These are phyloP conservation scores for Hymenochaete sp. DNA, from an alignment of 1,284 basidiomycete species.

Conservation along the genomic window DNA sequence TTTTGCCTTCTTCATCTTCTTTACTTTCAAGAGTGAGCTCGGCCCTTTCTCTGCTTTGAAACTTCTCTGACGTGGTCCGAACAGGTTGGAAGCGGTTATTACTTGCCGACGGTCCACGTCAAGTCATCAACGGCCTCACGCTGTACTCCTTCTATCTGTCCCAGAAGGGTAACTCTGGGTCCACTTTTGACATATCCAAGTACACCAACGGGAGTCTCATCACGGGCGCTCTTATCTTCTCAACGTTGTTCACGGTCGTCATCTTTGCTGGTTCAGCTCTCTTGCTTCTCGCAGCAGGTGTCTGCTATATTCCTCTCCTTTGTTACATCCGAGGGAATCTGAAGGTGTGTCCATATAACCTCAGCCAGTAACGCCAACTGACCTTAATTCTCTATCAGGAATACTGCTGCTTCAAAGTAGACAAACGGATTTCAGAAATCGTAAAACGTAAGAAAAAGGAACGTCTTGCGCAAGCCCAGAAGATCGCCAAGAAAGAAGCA, in stretches of 20 bases:
- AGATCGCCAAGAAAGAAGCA: conserved; percentile 84
- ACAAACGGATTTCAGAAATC: conserved; percentile 91
- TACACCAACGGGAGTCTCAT: conserved; percentile 64
- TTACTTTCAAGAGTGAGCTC: conserved; percentile 89
- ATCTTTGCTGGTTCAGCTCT: conserved; percentile 82
- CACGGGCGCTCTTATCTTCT: conserved; percentile 76
- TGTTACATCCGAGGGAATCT: conserved; percentile 94
- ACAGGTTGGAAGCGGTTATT: conserved; percentile 92
- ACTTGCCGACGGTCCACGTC: conserved; percentile 94
- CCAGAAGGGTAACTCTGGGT: conserved; percentile 52
- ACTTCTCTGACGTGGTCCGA: no score
- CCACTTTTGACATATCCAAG: conserved; percentile 60
- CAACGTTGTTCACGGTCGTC: conserved; percentile 85
- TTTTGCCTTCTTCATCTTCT: conserved; percentile 98
- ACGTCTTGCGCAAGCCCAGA: conserved; percentile 74
- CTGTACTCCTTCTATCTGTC: conserved; percentile 86
- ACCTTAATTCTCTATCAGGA: conserved; percentile 43
- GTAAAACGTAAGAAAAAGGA: conserved; percentile 90
- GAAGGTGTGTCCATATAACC: conserved; percentile 46
- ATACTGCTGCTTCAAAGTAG: conserved; percentile 98
- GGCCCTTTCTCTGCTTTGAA: no score
- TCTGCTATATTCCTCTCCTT: conserved; percentile 88
- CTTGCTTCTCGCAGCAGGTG: conserved; percentile 73
- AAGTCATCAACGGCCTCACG: conserved; percentile 92
- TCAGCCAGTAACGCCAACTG: neutral